Evolutionary conservation across 2,329 filamentous ascomycete genomes (phyloP).

Genomic region (Leptographium flavum): DNA sequence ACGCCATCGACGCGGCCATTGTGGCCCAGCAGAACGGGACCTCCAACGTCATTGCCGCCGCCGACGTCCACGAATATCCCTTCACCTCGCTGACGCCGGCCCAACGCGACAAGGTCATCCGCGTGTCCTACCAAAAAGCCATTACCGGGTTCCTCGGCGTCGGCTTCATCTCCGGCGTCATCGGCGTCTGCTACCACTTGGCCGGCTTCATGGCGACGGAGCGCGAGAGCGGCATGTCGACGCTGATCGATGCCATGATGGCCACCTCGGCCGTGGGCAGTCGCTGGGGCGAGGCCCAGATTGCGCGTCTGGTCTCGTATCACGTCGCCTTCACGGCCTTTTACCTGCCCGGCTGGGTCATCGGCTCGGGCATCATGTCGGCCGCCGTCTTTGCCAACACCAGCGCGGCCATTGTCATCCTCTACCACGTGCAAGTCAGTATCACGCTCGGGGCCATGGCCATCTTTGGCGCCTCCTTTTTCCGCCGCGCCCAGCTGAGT

Average conservation of each 20-base stretch:
- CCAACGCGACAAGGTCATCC: conserved; percentile 51
- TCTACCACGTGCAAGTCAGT: conserved; percentile 66
- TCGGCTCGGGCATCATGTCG: conserved; percentile 53
- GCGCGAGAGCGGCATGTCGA: conserved; percentile 74
- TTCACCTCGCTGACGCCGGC: conserved; percentile 60
- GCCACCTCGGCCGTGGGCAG: conserved; percentile 40
- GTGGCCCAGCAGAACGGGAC: conserved; percentile 22
- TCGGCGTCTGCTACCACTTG: conserved; percentile 75
- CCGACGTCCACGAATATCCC: conserved; percentile 45
- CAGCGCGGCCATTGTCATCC: conserved; percentile 48
- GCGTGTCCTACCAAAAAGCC: conserved; percentile 54
- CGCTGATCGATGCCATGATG: conserved; percentile 85
- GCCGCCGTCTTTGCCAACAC: conserved; percentile 52
- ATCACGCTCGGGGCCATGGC: conserved; percentile 67
- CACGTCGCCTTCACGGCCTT: conserved; percentile 69
- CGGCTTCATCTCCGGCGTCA: conserved; percentile 63
- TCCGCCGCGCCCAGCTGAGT: conserved; percentile 75
- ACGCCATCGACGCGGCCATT: conserved; percentile 63
- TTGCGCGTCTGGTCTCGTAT: conserved; percentile 62
- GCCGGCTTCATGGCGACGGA: conserved; percentile 77
- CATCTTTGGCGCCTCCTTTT: conserved; percentile 68
- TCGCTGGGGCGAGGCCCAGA: conserved; percentile 58
- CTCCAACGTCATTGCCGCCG: conserved; percentile 20
- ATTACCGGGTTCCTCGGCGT: conserved; percentile 67
- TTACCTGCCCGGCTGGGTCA: conserved; percentile 71